Conservation (phyloP, 2,329 filamentous ascomycete genomes). For the Diaporthe vaccinii region DNA sequence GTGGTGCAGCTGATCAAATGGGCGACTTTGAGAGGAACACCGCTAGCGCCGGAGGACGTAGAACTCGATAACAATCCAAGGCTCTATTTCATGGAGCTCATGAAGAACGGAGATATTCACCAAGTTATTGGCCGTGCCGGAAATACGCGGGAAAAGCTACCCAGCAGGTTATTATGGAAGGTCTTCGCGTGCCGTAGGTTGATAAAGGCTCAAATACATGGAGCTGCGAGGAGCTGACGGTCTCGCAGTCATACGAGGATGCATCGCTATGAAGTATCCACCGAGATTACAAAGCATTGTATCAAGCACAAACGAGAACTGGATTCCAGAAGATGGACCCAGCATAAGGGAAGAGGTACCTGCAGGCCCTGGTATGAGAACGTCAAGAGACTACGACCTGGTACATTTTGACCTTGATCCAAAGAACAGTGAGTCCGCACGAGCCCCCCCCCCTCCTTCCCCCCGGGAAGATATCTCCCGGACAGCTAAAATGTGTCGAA, state of each 20-base stretch:
- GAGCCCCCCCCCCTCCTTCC: fast-evolving
- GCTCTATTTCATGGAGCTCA: slow-evolving; percentile 6
- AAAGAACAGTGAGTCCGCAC: background rate
- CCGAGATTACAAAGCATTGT: background rate
- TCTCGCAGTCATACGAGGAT: background rate
- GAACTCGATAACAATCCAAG: background rate
- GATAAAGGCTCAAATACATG: no score
- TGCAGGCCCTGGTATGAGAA: background rate
- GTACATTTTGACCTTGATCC: slow-evolving; percentile 29
- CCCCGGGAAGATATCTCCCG: background rate
- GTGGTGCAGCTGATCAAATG: background rate
- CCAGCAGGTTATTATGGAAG: slow-evolving; percentile 6
- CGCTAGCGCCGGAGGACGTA: background rate
- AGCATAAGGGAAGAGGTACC: background rate
- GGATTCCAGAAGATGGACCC: background rate
- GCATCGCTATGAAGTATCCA: background rate
- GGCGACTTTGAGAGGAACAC: background rate
- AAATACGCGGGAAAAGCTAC: background rate
- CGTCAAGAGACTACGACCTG: background rate
- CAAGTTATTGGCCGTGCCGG: background rate
- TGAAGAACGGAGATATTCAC: background rate
- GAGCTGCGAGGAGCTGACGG: fast-evolving
- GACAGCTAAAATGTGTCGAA: fast-evolving
- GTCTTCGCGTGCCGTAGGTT: slow-evolving; percentile 2
- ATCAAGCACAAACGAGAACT: background rate